Base-by-base conservation (phyloP, 169 alveolate genomes). In the Babesia divergens region DNA sequence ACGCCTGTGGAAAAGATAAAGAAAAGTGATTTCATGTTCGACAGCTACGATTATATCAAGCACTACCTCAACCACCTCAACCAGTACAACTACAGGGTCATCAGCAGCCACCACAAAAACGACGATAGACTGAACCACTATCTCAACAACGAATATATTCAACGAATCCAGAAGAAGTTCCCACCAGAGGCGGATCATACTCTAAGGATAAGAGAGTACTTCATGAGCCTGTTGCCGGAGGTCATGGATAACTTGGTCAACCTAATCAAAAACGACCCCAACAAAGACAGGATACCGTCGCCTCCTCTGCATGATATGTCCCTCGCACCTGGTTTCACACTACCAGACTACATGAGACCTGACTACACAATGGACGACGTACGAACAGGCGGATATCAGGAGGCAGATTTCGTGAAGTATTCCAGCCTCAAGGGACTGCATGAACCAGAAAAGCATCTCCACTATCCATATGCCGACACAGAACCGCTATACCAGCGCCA, bases 251-350 rank as follows among this genome's bases (percentile, higher is more conserved):
- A 42, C 43, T 53, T 80, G 62, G 88, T 70, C 43, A 72, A 62
- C 31, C 65, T 44, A 16, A 80, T 80, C 56, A 80, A 51, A 35
- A 64, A 80, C 32, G 88, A 80, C 67, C 88, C 88, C 5, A 80
- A 80, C 32, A 80, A 65, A 56, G 32, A 62, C 26, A 22, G 68
- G 34, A 71, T 55, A 14, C 81, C 88, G 18, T 80, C 88, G 24
- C 88, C 88, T 40, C 88, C 88, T 18, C 24, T 80, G 62, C 88
- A 80, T 40, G 83, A 80, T 28, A 11, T 70, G 70, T 7, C 49
- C n/a, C 31, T 69, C 18, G 50, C 70, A 18, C 60, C 60, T 11
- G 69, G 69, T 26, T 68, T 59, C 59, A 50, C 37, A 38, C 58
- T 29, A 22, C 84, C 88, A n/a, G 80, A 65, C 32, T 68, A 80